Conservation (phyloP, 2,329 filamentous ascomycete genomes). For the Aspergillus sp. region DNA sequence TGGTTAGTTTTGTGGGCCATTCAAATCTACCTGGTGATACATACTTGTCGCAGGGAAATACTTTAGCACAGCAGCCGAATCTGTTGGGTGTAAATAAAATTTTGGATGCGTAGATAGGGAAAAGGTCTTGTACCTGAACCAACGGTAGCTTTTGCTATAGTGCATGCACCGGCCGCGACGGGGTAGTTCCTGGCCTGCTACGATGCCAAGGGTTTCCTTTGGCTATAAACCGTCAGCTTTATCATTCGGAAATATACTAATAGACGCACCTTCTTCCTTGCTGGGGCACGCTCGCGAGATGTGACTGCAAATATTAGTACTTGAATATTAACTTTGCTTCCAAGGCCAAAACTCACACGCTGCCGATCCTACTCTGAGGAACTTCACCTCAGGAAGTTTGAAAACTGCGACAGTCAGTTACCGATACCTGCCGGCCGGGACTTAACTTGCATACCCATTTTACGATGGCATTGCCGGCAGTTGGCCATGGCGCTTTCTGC, state of each 20-base stretch:
- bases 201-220: constrained; percentile 56
- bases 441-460: constrained; percentile 60
- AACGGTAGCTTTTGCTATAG: constrained; percentile 56
- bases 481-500: constrained; percentile 72
- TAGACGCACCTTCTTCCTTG: constrained; percentile 39
- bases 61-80: constrained; percentile 58
- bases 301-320: constrained; percentile 21
- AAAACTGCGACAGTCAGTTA: constrained; percentile 51
- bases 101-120: not conserved
- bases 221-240: constrained; percentile 25
- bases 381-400: constrained; percentile 74
- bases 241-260: not conserved
- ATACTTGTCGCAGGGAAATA: constrained; percentile 58
- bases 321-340: not conserved
- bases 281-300: constrained; percentile 28
- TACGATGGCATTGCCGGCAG: constrained; percentile 75
- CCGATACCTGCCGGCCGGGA: not conserved
- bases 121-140: constrained; percentile 50
- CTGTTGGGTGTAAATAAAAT: constrained; percentile 28
- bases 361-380: constrained; percentile 66
- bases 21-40: constrained; percentile 6
- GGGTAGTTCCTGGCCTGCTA: constrained; percentile 55
- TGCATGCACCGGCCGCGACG: constrained; percentile 54
- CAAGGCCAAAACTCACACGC: constrained; percentile 37
- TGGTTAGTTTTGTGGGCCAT: not conserved